phyloP scores from a whole-genome alignment of 1,139 yeast species.

The Torulaspora pretoriensis region DNA sequence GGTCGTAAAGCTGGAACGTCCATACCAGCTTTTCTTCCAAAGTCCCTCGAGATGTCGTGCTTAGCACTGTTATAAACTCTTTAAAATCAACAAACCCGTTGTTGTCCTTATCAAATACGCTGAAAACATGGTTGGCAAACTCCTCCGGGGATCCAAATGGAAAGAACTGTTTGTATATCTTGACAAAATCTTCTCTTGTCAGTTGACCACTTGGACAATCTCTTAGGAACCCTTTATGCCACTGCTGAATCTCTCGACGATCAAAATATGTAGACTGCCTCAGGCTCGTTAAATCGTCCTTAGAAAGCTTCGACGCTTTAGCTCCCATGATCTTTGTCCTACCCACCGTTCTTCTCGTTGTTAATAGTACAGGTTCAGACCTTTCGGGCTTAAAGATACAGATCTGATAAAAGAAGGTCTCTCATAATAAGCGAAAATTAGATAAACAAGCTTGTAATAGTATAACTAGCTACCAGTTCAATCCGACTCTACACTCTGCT shows the following conservation, averaged over 20 bases:
- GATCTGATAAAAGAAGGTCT: too few species aligned
- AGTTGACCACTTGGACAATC: conserved; percentile 93
- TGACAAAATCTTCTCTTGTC: conserved; percentile 81
- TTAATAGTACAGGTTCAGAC: neutral
- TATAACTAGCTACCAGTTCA: too few species aligned
- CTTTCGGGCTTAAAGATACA: neutral
- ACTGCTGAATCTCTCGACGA: conserved; percentile 89
- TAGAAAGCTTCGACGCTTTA: conserved; percentile 86
- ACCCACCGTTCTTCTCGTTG: neutral
- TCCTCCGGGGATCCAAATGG: conserved; percentile 97
- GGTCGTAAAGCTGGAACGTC: conserved; percentile 86
- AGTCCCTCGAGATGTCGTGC: conserved; percentile 85
- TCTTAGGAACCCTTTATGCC: conserved; percentile 93
- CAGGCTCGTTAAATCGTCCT: conserved; percentile 80
- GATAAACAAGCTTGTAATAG: too few species aligned
- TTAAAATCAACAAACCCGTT: conserved; percentile 84
- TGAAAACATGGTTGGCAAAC: conserved; percentile 82
- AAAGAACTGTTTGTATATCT: conserved; percentile 91
- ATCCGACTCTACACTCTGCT: too few species aligned
- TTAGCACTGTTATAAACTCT: conserved; percentile 84
- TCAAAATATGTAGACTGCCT: conserved; percentile 89
- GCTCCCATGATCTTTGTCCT: conserved; percentile 70
- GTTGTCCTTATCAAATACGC: conserved; percentile 80
- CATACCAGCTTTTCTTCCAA: conserved; percentile 80
- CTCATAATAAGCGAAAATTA: too few species aligned